Evolutionary conservation across 108 stramenopile species (phyloP), one percentile per base, ranked within the genome.

Genomic region (Phaeodactylum tricornutum): DNA sequence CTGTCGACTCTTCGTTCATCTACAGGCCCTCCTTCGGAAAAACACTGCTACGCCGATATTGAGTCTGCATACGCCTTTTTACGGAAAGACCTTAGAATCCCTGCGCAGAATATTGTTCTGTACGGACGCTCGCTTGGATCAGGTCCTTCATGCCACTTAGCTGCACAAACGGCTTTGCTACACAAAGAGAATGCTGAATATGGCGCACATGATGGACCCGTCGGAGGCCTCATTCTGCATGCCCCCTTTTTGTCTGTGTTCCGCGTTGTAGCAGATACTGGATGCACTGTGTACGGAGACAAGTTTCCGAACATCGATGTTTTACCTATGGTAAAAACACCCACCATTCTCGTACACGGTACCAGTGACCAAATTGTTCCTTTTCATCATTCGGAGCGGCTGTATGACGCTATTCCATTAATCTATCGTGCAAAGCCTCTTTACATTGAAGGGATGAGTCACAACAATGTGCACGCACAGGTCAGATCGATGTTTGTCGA

Each of bases 301-400:
- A 85, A 92, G 64, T 96, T 96, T 54, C 90, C 93, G 8, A 96
- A 96, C 55, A 81, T 96, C 16, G 96, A 96, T 57, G 64, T 84
- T 52, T 70, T 69, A 0, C 90, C 83, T 7, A 62, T 55, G 48
- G 79, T 87, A 33, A 64, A 63, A 55, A 73, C 77, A 48, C 90
- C 87, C 12, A 62, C 74, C 9, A 67, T 92, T 42, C 64, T 96
- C 4, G 87, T 96, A 11, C 96, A 96, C 59, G 96, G 96, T 0
- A 96, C 91, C 17, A 77, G 81, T 37, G 96, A 96, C 57, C 83
- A 86, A 57, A 87, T 96, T 45, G 93, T 96, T 41, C 96, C 96
- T 11, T 91, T 95, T 46, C 77, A 89, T 55, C 93, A 96, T 53
- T 93, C 91, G 2, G 84, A 87, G 52, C 58, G 75, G 33, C 44